Base-by-base conservation (phyloP, 202 grass and related monocot genomes). In the Musa balbisiana region DNA sequence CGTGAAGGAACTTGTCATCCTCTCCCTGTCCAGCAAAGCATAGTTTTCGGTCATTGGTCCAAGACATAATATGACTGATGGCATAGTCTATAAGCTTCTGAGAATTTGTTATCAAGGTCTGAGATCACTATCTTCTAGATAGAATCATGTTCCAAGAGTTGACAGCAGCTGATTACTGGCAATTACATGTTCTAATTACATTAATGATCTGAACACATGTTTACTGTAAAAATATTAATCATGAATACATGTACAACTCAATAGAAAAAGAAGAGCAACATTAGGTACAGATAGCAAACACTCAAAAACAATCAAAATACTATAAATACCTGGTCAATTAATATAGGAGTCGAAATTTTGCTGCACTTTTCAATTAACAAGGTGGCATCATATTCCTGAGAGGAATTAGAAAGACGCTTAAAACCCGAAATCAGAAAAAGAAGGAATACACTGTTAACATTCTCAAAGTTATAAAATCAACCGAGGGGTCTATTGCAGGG, bases 271-370 rank as follows among this genome's bases (percentile, higher is more conserved):
- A 65, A 65, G 43, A 56, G 14, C 53, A 33, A 16, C 21, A 77
- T 27, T 10, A 17, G 12, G 19, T 21, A 60, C 25, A 62, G 60
- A 55, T 12, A 67, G 54, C 19, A 33, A 67, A 19, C 27, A 17
- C 16, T 76, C 15, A 53, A 25, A 68, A 33, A 53, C 13, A 19
- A 54, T 10, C 10, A 29, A 33, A 49, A 27, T 51, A 51, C 13
- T 10, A 76, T 3, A 49, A 64, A 13, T 92, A 99, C 95, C 91
- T 99, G 95, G 75, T 99, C 95, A 79, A 99, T 92, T 23, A 99
- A 80, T 73, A 99, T 95, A 56, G 91, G 62, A 84, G 81, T 72
- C 64, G 85, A 82, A 86, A 99, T 58, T 15, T 71, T 78, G 51
- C 73, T 95, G 82, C 10, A 84, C 70, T 95, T 90, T 80, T 78